Evolutionary conservation across 1,284 basidiomycete species (phyloP).

Genomic region (Trichosporon ovoides): DNA sequence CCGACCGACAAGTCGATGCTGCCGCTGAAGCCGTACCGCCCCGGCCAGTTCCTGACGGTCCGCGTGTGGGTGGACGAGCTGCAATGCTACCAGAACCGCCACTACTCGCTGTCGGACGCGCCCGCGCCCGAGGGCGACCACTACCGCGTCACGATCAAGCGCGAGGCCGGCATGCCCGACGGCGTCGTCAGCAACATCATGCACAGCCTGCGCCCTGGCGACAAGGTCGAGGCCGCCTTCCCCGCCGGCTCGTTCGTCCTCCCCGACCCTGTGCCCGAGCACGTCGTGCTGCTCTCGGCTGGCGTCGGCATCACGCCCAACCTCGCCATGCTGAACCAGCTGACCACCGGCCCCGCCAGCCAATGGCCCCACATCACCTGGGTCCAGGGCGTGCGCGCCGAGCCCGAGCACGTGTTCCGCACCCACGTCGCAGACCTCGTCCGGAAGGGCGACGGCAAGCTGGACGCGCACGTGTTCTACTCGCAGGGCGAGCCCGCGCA

Average conservation of each 20-base stretch:
- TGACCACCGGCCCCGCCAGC: constrained; percentile 1
- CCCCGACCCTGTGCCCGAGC: constrained; percentile 21
- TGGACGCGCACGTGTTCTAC: constrained; percentile 25
- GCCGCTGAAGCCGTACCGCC: constrained; percentile 25
- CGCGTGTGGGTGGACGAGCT: constrained; percentile 19
- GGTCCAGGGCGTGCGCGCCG: constrained; percentile 18
- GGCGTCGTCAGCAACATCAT: constrained; percentile 21
- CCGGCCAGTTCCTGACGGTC: constrained; percentile 40
- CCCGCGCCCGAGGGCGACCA: constrained; percentile 16
- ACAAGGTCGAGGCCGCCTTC: constrained; percentile 27
- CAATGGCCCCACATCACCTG: constrained; percentile 19
- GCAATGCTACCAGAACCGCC: constrained; percentile 21
- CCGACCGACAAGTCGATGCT: constrained; percentile 27
- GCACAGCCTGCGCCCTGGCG: constrained; percentile 30
- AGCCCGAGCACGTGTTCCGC: constrained; percentile 21
- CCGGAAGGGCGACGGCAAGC: constrained; percentile 18
- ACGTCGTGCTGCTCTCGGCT: constrained; percentile 38
- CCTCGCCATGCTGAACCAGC: constrained; percentile 36
- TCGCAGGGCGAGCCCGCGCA: constrained; percentile 8
- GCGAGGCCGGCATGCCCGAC: constrained; percentile 22
- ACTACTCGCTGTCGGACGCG: constrained; percentile 36
- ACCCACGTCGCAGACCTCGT: constrained; percentile 18
- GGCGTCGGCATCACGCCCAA: constrained; percentile 40
- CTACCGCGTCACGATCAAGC: constrained; percentile 37
- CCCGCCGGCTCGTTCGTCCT: constrained; percentile 35